Conservation (phyloP, 2,329 filamentous ascomycete species). For the Hyphodiscus sp. region DNA sequence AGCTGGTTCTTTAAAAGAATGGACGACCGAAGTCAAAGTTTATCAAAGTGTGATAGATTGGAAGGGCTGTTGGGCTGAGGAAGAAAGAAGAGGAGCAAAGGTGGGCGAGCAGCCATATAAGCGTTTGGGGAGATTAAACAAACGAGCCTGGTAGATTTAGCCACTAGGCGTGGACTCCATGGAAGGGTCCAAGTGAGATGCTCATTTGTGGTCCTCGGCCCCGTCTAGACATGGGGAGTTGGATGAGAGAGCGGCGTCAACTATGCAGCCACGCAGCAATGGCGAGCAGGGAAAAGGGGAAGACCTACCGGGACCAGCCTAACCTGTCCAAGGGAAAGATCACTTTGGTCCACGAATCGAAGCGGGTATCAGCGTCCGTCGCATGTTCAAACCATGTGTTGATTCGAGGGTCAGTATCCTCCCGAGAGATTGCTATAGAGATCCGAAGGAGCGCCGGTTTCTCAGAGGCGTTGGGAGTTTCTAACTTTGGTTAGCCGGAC, state of each 20-base stretch:
- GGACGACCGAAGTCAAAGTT: conserved; percentile 29
- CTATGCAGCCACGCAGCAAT: background rate
- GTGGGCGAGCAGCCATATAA: conserved; percentile 14
- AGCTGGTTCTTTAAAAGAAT: conserved; percentile 27
- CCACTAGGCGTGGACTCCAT: background rate
- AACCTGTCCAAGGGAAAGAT: background rate
- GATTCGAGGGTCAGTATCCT: background rate
- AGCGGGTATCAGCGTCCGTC: background rate
- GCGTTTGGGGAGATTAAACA: conserved; percentile 18
- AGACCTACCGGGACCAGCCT: background rate
- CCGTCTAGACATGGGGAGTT: background rate
- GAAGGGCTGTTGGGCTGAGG: conserved; percentile 20
- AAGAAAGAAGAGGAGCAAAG: conserved; percentile 9
- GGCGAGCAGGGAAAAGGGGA: background rate
- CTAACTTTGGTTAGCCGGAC: background rate
- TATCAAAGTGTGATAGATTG: conserved; percentile 11
- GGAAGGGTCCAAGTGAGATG: background rate
- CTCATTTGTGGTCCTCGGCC: background rate
- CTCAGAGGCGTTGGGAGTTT: background rate
- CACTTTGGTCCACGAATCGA: background rate
- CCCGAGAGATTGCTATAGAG: background rate
- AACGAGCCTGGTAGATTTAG: background rate
- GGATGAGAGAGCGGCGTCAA: background rate
- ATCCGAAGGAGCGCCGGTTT: background rate
- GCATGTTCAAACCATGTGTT: background rate